Evolutionary conservation across 2,329 filamentous ascomycete species (phyloP), one percentile per base, ranked within the genome.

Genomic region (Colletotrichum abscissum): DNA sequence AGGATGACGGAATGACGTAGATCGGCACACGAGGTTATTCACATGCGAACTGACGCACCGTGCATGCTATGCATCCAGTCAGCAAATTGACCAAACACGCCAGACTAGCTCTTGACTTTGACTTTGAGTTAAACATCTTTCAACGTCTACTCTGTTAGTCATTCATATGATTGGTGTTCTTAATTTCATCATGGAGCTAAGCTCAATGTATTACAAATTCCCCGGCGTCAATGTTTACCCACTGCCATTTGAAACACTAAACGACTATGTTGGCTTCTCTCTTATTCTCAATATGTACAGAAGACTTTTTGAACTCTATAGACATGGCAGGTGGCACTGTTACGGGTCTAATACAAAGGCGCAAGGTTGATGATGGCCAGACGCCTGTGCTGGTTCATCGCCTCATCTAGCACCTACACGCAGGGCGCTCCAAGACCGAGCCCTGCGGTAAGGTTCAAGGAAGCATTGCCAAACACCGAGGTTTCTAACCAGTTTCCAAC

Each of bases 1-100:
- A 30, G 28, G 54, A 58, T 30, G 60, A 38, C 60, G 38, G 26
- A 42, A 65, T 69, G 67, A 65, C 67, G 67, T 64, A 52, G 67
- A 49, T 49, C 19, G 26, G 9, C 19, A 35, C 26, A 56, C 52
- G 59, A 57, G 52, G 59, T 58, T 64, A 49, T 64, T 69, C 59
- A 57, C 59, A 69, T 64, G 66, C 49, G 35, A 49, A 30, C 24
- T n/a, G 24, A 7, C 8, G 38, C 12, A 24, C 35, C 35, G 14
- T 33, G 14, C 42, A 19, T 49, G 42, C 33, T 35, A 5, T 12
- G 11, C 38, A 19, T 42, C 38, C 16, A 42, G 38, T 19, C 38
- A 42, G 38, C 38, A 42, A 42, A 42, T 42, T 8, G 16, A 4
- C 35, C 35, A 42, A 7, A 42, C 14, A 42, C 5, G 38, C 14